A percentile compares a stretch with the other conserved stretches of the same genome.
Conservation (phyloP, 768 basidiomycete species). For the Lenzites betulinus region DNA sequence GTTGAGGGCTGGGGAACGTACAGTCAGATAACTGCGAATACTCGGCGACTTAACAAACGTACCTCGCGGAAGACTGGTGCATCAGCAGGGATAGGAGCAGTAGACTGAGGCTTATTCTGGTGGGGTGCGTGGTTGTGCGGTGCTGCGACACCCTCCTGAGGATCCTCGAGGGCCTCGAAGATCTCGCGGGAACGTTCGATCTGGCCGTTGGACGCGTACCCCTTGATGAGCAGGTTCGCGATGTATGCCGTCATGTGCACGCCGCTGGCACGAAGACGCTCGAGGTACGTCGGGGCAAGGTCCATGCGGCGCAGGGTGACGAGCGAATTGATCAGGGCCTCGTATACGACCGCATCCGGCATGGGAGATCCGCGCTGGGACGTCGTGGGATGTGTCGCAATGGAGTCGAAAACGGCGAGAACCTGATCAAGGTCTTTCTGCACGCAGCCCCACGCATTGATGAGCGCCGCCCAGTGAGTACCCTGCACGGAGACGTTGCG, state of each 20-base stretch:
- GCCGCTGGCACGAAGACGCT: slow-evolving; percentile 57
- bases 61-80: slow-evolving; percentile 85
- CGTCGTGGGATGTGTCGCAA: slow-evolving; percentile 55
- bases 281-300: slow-evolving; percentile 67
- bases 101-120: slow-evolving; percentile 41
- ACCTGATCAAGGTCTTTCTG: slow-evolving; percentile 78
- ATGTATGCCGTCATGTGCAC: slow-evolving; percentile 96
- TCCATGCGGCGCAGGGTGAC: slow-evolving; percentile 79
- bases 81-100: slow-evolving; percentile 39
- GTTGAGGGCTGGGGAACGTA: slow-evolving; percentile 68
- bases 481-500: slow-evolving; percentile 50
- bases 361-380: slow-evolving; percentile 34
- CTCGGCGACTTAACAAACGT: slow-evolving; percentile 25
- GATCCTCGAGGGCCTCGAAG: slow-evolving; percentile 82
- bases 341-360: slow-evolving; percentile 86
- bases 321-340: slow-evolving; percentile 86
- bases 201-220: slow-evolving; percentile 65
- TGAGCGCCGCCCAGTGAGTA: slow-evolving; percentile 80
- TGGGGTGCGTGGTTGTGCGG: slow-evolving; percentile 85
- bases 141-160: slow-evolving; percentile 82
- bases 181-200: slow-evolving; percentile 71
- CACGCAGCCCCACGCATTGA: slow-evolving; percentile 87
- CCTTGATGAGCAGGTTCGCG: slow-evolving; percentile 80
- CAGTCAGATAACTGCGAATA: slow-evolving; percentile 4
- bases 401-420: slow-evolving; percentile 73